Conservation (phyloP, 768 basidiomycete genomes). For the Podaxis rugospora region DNA sequence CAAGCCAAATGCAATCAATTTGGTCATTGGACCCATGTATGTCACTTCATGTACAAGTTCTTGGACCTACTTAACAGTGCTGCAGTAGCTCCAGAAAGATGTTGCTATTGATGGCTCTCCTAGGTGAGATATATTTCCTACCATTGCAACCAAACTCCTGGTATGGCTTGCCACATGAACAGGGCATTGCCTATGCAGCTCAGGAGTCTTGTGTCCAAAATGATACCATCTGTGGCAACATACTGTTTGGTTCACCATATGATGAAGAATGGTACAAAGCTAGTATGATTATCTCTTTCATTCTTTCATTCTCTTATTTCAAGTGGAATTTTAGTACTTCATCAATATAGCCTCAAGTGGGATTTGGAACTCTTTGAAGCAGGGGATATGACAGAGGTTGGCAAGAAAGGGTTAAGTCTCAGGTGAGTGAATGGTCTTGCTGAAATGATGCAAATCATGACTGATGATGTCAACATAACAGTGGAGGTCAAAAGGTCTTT, state of each 20-base stretch:
- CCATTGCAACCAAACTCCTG: constrained; percentile 49
- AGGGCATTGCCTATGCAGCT: constrained; percentile 74
- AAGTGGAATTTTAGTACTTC: constrained; percentile 37
- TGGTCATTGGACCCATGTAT: constrained; percentile 54
- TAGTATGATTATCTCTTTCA: constrained; percentile 14
- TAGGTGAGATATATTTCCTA: constrained; percentile 65
- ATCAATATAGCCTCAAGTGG: constrained; percentile 68
- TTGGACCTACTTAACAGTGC: not conserved
- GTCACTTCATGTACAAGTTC: not conserved
- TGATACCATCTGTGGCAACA: constrained; percentile 77
- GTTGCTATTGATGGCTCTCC: constrained; percentile 55
- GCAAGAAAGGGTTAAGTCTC: constrained; percentile 63
- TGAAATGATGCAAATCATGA: not conserved
- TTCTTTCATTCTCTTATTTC: not conserved
- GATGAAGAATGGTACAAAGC: constrained; percentile 77
- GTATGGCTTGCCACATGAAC: constrained; percentile 63
- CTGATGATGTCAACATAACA: not conserved
- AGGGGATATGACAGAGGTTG: constrained; percentile 67
- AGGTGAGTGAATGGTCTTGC: constrained; percentile 16
- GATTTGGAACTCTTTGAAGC: constrained; percentile 69
- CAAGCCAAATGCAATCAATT: constrained; percentile 47
- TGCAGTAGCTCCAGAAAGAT: constrained; percentile 51
- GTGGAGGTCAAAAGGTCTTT: constrained; percentile 41
- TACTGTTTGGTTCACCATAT: constrained; percentile 73
- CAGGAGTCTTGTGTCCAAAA: constrained; percentile 88